phyloP scores from a whole-genome alignment of 257 asterid genomes.

The Plantago major region DNA sequence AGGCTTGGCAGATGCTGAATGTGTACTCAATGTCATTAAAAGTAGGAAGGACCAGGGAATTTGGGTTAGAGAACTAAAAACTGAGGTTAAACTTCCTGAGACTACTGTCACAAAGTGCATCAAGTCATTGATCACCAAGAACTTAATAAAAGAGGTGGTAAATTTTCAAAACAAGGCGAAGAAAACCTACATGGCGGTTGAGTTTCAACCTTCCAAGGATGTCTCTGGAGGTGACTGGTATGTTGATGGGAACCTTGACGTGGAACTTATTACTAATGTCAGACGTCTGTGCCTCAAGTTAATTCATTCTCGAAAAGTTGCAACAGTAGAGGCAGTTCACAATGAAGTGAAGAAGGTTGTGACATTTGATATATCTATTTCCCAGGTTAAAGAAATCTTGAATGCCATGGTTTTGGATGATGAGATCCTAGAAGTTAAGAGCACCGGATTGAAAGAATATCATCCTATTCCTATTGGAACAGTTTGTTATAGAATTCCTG shows the following conservation, averaged over 20 bases:
- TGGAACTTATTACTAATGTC: slow-evolving; percentile 27
- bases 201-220: slow-evolving; percentile 59
- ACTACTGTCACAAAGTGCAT: slow-evolving; percentile 26
- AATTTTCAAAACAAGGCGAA: slow-evolving; percentile 30
- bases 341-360: slow-evolving; percentile 21
- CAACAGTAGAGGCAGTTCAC: slow-evolving; percentile 1
- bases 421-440: slow-evolving; percentile 61
- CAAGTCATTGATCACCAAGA: slow-evolving; percentile 21
- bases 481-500: slow-evolving; percentile 40
- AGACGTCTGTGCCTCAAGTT: slow-evolving; percentile 24
- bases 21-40: slow-evolving; percentile 26
- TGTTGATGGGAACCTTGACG: slow-evolving; percentile 45
- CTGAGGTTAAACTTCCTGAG: slow-evolving; percentile 25
- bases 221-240: slow-evolving; percentile 66
- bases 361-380: slow-evolving; percentile 26
- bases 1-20: slow-evolving; percentile 26
- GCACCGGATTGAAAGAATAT: slow-evolving; percentile 67
- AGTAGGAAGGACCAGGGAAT: slow-evolving; percentile 29
- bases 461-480: slow-evolving; percentile 46
- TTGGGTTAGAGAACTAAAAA: slow-evolving; percentile 31
- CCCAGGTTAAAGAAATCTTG: slow-evolving; percentile 43
- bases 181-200: slow-evolving; percentile 41
- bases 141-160: slow-evolving; percentile 31
- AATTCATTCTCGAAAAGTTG: slow-evolving; percentile 31
- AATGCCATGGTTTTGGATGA: slow-evolving; percentile 51